These are phyloP conservation scores for Pythium monospermum DNA, from an alignment of 352 stramenopile genomes.

Conservation along the genomic window DNA sequence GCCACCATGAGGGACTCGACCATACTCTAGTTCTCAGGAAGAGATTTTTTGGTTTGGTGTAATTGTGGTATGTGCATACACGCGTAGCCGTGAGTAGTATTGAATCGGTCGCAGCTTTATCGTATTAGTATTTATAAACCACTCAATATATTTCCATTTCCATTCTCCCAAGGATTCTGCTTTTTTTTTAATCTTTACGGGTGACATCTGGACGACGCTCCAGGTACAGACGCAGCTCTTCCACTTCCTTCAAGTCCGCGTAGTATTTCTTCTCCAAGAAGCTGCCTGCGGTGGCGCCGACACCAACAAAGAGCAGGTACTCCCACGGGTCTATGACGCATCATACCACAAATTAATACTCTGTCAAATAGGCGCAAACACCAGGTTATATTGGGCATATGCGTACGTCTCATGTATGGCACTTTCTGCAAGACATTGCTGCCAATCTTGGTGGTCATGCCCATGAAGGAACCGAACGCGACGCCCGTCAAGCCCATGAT, in stretches of 20 bases:
- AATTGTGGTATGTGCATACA: no score
- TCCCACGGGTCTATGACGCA: constrained; percentile 64
- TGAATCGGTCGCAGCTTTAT: no score
- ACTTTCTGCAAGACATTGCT: constrained; percentile 83
- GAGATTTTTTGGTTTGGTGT: no score
- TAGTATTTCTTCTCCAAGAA: constrained; percentile 75
- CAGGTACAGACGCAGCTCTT: constrained; percentile 69
- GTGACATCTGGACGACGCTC: constrained; percentile 49
- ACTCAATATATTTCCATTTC: no score
- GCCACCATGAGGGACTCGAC: no score
- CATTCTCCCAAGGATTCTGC: no score
- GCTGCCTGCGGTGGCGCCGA: constrained; percentile 51
- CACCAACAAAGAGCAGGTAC: constrained; percentile 67
- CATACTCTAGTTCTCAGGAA: no score
- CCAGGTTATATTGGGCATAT: no score
- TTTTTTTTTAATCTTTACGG: constrained; percentile 40
- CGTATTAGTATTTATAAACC: no score
- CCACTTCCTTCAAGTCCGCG: constrained; percentile 64
- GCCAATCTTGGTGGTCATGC: constrained; percentile 77
- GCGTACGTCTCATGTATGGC: constrained; percentile 80
- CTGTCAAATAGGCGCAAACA: no score
- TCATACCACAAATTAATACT: neutral
- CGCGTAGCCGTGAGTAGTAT: no score
- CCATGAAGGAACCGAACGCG: constrained; percentile 60
- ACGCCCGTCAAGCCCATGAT: constrained; percentile 71